Base-by-base conservation (phyloP, 2,329 filamentous ascomycete species). In the Calonectria multiphialidica region DNA sequence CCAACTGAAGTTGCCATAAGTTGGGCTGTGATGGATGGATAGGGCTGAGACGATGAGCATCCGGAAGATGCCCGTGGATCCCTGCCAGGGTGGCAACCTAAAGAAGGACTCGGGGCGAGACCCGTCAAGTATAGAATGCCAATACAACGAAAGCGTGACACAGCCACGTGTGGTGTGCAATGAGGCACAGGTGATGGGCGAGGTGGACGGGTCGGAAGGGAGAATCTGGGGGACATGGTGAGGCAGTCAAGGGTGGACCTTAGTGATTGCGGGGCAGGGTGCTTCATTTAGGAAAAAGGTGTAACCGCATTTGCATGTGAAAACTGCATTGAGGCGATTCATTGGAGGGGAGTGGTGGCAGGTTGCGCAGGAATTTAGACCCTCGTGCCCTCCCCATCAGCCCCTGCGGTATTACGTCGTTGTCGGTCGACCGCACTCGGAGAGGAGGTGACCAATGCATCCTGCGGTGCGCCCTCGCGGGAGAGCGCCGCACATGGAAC, bases 61-160 rank as follows among this genome's bases (percentile, higher is more conserved):
- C 65, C 77, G 77, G 77, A 79, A 79, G 77, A 78, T 79, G 75
- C 45, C 77, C 77, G 77, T 66, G 67, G 72, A 73, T 71, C 75
- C 62, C 45, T 67, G 75, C 67, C 37, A 16, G 45, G 50, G 66
- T 66, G 61, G 35, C 59, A 35, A 55, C n/a, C 47, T 45, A 62
- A 30, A 33, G 35, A 45, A 25, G 12, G 49, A 42, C 12, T 37
- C 9, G 64, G 35, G 25, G 23, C 33, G 55, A 33, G 45, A 44
- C 55, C 37, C 42, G 59, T 49, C 23, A 37, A 28, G 33, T 42
- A 47, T 23, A 37, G 16, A 15, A 15, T n/a, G 21, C 10, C 28
- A 8, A 40, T 42, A 37, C 25, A 30, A 33, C n/a, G 18, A 50
- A 45, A 33, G 65, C 37, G 25, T 57, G 49, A 45, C 37, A 53